phyloP scores from a whole-genome alignment of 179 eudicot genomes.

The Actinidia arguta region DNA sequence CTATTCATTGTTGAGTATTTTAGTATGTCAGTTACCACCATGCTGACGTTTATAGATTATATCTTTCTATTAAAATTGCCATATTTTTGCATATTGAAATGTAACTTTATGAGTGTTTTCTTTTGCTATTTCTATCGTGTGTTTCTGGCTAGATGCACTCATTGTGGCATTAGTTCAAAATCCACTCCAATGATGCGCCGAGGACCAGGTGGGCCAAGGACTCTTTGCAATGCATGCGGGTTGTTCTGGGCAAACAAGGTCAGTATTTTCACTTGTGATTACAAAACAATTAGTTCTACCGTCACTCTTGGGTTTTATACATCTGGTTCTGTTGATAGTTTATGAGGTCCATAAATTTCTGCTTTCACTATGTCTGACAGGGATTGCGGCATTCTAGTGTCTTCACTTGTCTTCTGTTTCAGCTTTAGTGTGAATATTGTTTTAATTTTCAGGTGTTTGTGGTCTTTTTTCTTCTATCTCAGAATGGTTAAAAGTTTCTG shows the following conservation, averaged over 20 bases:
- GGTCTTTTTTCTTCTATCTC: neutral
- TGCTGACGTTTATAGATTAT: neutral
- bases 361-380: constrained; percentile 7
- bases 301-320: neutral
- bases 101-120: constrained; percentile 1
- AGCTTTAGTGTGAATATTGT: neutral
- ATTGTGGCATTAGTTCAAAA: constrained; percentile 69
- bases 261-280: constrained; percentile 18
- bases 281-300: neutral
- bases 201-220: constrained; percentile 87
- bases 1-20: constrained; percentile 1
- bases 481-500: neutral
- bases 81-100: neutral
- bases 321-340: neutral
- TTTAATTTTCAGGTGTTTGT: neutral
- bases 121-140: constrained; percentile 5
- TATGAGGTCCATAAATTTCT: neutral
- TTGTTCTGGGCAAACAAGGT: constrained; percentile 89
- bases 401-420: constrained; percentile 9
- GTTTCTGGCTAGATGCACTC: constrained; percentile 46
- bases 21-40: neutral
- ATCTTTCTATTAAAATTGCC: neutral
- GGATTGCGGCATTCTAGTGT: neutral
- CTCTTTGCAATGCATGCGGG: constrained; percentile 94
- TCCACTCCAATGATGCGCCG: constrained; percentile 91